Conservation (phyloP, 495 filamentous ascomycete species). For the Astrothelium subdiscretum region DNA sequence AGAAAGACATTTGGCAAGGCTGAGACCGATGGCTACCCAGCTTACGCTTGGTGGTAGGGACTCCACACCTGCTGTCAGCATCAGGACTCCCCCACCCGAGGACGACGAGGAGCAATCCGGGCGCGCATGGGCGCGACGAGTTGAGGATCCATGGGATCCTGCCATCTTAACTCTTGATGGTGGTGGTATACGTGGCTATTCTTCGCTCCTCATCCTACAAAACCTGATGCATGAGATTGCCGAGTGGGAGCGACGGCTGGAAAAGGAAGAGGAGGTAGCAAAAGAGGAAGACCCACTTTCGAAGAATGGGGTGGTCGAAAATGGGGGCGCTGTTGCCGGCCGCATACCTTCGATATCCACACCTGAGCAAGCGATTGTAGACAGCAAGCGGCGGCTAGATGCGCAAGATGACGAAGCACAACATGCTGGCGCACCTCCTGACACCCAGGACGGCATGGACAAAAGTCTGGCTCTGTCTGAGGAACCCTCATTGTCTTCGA, state of each 20-base stretch:
- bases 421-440: neutral
- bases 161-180: conserved; percentile 26
- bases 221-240: conserved; percentile 31
- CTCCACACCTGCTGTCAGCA: conserved; percentile 1
- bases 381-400: neutral
- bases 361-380: neutral
- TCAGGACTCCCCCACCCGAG: neutral
- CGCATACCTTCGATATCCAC: neutral
- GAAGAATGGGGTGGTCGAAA: neutral
- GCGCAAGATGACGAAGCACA: neutral
- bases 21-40: neutral
- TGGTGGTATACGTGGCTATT: conserved; percentile 33
- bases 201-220: conserved; percentile 29
- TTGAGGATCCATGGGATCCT: conserved; percentile 20
- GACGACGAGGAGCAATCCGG: conserved; percentile 17
- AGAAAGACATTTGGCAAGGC: neutral
- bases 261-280: conserved; percentile 19
- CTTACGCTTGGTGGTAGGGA: neutral
- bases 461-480: neutral
- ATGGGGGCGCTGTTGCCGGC: neutral
- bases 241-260: conserved; percentile 25
- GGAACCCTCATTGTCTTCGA: neutral
- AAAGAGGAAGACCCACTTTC: neutral
- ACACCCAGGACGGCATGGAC: neutral
- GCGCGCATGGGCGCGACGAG: conserved; percentile 18